phyloP scores from a whole-genome alignment of 2,329 filamentous ascomycete genomes.

The Colletotrichum musae region DNA sequence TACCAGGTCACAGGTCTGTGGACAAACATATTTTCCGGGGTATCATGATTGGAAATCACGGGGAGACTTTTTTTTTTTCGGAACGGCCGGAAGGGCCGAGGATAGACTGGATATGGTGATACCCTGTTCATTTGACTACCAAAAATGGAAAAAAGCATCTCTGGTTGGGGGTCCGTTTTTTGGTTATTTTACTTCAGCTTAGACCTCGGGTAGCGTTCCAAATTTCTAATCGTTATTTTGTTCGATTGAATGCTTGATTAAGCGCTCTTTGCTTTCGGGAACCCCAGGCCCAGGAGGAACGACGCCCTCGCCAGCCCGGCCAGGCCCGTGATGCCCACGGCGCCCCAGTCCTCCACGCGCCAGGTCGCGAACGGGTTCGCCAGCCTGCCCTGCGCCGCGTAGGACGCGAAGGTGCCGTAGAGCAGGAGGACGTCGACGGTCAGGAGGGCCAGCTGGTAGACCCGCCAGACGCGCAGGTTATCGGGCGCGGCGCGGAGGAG shows the following conservation, averaged over 20 bases:
- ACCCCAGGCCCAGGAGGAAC: slow-evolving; percentile 17
- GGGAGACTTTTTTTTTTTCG: background rate
- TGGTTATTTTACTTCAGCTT: background rate
- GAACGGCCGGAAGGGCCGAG: slow-evolving; percentile 11
- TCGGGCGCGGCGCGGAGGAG: slow-evolving; percentile 12
- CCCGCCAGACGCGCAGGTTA: background rate
- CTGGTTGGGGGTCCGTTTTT: background rate
- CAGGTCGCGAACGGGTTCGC: slow-evolving; percentile 18
- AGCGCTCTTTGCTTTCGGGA: background rate
- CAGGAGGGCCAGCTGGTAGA: slow-evolving; percentile 27
- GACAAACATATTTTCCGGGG: slow-evolving; percentile 4
- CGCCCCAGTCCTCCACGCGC: slow-evolving; percentile 30
- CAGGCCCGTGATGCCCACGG: slow-evolving; percentile 13
- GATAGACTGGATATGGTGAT: slow-evolving; percentile 42
- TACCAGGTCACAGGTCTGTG: background rate
- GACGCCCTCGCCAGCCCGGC: background rate
- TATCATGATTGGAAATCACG: slow-evolving; percentile 26
- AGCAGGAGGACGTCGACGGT: slow-evolving; percentile 26
- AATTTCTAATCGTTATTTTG: background rate
- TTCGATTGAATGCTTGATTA: background rate
- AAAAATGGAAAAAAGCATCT: background rate
- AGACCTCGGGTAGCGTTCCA: background rate
- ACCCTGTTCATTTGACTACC: slow-evolving; percentile 38
- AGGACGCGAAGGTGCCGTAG: slow-evolving; percentile 11
- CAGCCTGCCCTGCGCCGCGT: background rate